Conservation (phyloP, 2,329 filamentous ascomycete species). For the Colletotrichum karsti region DNA sequence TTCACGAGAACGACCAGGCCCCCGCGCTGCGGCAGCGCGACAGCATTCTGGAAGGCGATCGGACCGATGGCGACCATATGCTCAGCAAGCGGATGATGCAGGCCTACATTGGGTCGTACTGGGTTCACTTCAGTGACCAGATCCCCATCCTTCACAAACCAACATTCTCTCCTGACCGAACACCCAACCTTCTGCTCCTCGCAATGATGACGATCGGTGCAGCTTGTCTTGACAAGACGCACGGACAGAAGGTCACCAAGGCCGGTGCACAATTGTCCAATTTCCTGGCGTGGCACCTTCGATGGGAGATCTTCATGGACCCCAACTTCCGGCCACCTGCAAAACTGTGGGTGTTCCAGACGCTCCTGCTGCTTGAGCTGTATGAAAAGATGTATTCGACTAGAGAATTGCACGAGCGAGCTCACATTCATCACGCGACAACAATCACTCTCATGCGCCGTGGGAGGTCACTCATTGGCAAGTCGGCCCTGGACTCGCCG, state of each 20-base stretch:
- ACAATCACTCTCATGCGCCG: slow-evolving; percentile 95
- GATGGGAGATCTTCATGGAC: slow-evolving; percentile 96
- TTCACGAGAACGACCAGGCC: slow-evolving; percentile 81
- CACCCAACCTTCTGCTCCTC: slow-evolving; percentile 83
- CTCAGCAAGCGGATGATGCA: slow-evolving; percentile 96
- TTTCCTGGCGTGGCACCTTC: slow-evolving; percentile 91
- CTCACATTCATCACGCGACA: slow-evolving; percentile 96
- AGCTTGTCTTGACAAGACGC: slow-evolving; percentile 84
- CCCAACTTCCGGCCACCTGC: slow-evolving; percentile 89
- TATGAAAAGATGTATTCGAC: slow-evolving; percentile 99
- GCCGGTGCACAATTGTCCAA: slow-evolving; percentile 85
- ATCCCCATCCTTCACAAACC: slow-evolving; percentile 94
- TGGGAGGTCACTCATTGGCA: slow-evolving; percentile 88
- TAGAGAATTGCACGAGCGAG: slow-evolving; percentile 88
- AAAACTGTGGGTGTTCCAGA: slow-evolving; percentile 96
- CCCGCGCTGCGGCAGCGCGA: slow-evolving; percentile 80
- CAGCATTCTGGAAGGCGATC: slow-evolving; percentile 80
- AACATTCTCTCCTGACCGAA: slow-evolving; percentile 89
- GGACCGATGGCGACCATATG: slow-evolving; percentile 69
- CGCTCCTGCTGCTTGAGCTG: slow-evolving; percentile 85
- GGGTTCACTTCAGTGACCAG: slow-evolving; percentile 94
- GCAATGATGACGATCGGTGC: slow-evolving; percentile 94
- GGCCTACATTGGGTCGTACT: slow-evolving; percentile 91
- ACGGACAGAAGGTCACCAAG: slow-evolving; percentile 77
- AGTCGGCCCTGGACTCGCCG: slow-evolving; percentile 84